Evolutionary conservation across 179 eudicot genomes (phyloP), one percentile per base, ranked within the genome.

Genomic region (Silene coronaria): DNA sequence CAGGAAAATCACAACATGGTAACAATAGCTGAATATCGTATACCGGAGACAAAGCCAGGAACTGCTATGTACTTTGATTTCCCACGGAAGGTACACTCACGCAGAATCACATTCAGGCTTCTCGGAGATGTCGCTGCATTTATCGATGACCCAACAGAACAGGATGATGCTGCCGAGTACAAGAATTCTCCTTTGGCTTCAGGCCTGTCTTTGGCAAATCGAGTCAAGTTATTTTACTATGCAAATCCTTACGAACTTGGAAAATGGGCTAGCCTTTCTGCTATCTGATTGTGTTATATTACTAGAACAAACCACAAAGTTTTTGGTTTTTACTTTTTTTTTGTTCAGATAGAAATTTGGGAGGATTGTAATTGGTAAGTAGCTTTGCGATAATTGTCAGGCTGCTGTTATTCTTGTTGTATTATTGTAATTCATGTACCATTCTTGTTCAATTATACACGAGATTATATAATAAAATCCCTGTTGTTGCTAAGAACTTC

Each of bases 211-310:
- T 75, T 94, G 85, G 84, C 92, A 63, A 92, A 88, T 80, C 87
- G 88, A 85, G 77, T 94, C 26, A 94, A 94, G 82, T 73, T 94
- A 72, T 94, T 87, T 78, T 86, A 94, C 77, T 92, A 91, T 72
- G 98, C 90, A 26, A 93, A 94, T 73, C 96, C 98, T 0, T 92
- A 88, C 67, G 98, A 94, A 78, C 89, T 88, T 8, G 97, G 97
- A 11, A 94, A 92, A 84, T 94, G 98, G 98, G 98, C 94, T 72
- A 86, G 88, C 78, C 96, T 91, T 84, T 89, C 92, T 19, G 91
- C 96, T 48, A 75, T 92, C 68, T 90, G 75, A 85, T 19, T 26
- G 32, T 34, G 19, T 53, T 55, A 26, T 28, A 42, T 75, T 36
- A 23, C 22, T 24, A 32, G 13, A 17, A 51, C 68, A 74, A 38